Percentiles rank a stretch among this genome's conserved stretches.
Conservation (phyloP, 1,139 yeast genomes). For the Pichia kudriavzevii region DNA sequence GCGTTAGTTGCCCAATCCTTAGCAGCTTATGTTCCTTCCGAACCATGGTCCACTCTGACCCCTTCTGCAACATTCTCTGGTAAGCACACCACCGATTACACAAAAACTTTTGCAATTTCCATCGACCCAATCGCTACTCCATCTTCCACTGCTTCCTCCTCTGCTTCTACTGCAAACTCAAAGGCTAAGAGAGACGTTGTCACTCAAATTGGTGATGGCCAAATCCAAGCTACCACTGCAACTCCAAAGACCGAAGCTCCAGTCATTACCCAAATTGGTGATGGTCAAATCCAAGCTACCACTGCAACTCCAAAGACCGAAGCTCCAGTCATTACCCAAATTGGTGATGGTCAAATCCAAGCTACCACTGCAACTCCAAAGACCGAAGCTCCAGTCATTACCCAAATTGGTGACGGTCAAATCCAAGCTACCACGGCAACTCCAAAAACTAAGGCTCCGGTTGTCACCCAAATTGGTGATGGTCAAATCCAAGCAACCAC, state of each 20-base stretch:
- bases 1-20: slow-evolving; percentile 40
- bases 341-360: slow-evolving; percentile 25
- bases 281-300: slow-evolving; percentile 41
- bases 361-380: slow-evolving; percentile 30
- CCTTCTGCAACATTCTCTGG: slow-evolving; percentile 51
- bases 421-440: slow-evolving; percentile 23
- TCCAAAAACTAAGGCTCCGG: slow-evolving; percentile 26
- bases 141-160: slow-evolving; percentile 19
- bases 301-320: slow-evolving; percentile 16
- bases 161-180: slow-evolving; percentile 21
- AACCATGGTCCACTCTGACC: slow-evolving; percentile 68
- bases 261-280: slow-evolving; percentile 35
- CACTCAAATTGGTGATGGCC: slow-evolving; percentile 37
- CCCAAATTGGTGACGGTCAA: slow-evolving; percentile 39
- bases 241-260: slow-evolving; percentile 23
- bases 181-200: slow-evolving; percentile 24
- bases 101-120: slow-evolving; percentile 62
- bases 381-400: slow-evolving; percentile 27
- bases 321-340: slow-evolving; percentile 17
- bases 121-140: slow-evolving; percentile 45
- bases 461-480: slow-evolving; percentile 33
- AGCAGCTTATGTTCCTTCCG: slow-evolving; percentile 63
- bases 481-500: slow-evolving; percentile 33
- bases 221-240: slow-evolving; percentile 32
- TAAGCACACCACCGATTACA: slow-evolving; percentile 51